Evolutionary conservation across 108 stramenopile genomes (phyloP).

Genomic region (Mediolabrus comicus): DNA sequence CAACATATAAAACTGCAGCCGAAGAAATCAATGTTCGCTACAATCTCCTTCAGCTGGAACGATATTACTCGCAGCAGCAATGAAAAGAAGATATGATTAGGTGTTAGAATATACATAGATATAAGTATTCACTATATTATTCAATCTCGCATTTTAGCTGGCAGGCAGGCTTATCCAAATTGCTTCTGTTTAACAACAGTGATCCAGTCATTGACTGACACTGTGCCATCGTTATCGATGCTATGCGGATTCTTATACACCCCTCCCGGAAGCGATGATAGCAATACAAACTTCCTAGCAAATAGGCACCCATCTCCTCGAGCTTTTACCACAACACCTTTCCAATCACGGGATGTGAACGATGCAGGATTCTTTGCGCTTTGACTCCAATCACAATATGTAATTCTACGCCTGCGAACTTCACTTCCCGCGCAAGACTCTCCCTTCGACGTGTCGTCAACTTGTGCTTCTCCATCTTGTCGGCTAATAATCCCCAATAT

Average conservation of each 20-base stretch:
- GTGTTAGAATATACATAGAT: not conserved
- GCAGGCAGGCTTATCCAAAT: not conserved
- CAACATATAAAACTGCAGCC: too few relatives aligned
- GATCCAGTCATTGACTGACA: conserved; percentile 33
- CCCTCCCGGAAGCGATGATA: conserved; percentile 1
- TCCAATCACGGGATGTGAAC: conserved; percentile 60
- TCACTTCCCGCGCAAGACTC: conserved; percentile 34
- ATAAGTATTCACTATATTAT: not conserved
- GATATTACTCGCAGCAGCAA: not conserved
- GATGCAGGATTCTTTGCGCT: conserved; percentile 79
- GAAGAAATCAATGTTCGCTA: not conserved
- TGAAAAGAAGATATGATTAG: not conserved
- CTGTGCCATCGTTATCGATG: conserved; percentile 6
- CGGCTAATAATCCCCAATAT: conserved; percentile 55
- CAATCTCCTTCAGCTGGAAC: not conserved
- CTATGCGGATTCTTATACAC: not conserved
- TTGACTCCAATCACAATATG: conserved; percentile 84
- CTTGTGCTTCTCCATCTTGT: conserved; percentile 6
- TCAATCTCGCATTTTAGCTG: too few relatives aligned
- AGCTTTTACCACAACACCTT: conserved; percentile 57
- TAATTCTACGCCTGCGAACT: conserved; percentile 55
- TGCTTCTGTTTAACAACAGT: conserved; percentile 8
- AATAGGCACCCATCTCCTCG: conserved; percentile 75
- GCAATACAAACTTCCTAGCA: conserved; percentile 75
- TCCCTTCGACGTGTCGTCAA: conserved; percentile 8